Evolutionary conservation across 257 asterid genomes (phyloP), one percentile per base, ranked within the genome.

Genomic region (Solanum verrucosum): DNA sequence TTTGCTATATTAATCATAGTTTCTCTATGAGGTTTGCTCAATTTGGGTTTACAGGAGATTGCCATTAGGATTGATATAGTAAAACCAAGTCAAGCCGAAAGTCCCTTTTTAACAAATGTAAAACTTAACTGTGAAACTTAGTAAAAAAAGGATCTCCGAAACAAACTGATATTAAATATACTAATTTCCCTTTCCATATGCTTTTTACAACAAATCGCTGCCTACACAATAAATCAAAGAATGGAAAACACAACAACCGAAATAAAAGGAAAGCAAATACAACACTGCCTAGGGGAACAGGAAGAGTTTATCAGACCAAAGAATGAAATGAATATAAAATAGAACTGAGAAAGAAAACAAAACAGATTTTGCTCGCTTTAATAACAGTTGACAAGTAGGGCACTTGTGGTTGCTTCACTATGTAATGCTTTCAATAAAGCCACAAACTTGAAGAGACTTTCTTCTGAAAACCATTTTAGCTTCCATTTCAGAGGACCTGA

Each of bases 391-490:
- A 87, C 86, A 63, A 83, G 82, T 63, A 90, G 86, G 6, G 88
- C 77, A 63, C 88, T 70, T 35, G 90, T 29, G 5, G 92, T 25
- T 40, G 88, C 87, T 90, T 87, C 83, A 56, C 84, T 86, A 38
- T 88, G 90, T 68, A 92, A 84, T 52, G 92, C 92, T 83, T 86
- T 90, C 90, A 92, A 60, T 73, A 92, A 87, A 70, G 91, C 91
- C 83, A 91, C 86, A 38, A 91, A 95, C 70, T 89, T 89, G 88
- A 46, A 78, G n/a, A 91, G 85, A 74, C 89, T 60, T 86, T 78
- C 93, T 83, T 86, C 88, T 20, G 87, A 87, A 90, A 92, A 90
- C 94, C 93, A 90, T 90, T 89, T 90, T n/a, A 91, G 85, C 91
- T 91, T 93, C 92, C 95, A 92, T 14, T 73, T 87, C 81, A 63